phyloP scores from a whole-genome alignment of 2,329 filamentous ascomycete genomes.

The Myriosclerotinia scirpicola region DNA sequence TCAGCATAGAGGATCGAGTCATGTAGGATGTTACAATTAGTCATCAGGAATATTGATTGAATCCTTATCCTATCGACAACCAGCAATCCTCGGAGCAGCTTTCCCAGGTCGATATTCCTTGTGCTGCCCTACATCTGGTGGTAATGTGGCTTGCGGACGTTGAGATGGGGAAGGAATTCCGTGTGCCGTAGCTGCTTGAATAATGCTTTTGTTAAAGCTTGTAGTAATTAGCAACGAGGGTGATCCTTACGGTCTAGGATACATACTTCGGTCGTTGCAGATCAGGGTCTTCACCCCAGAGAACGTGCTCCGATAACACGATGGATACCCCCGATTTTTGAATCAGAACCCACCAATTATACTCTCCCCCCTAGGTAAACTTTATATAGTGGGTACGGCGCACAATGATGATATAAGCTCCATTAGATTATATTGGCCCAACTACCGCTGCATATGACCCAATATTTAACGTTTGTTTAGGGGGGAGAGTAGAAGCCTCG shows the following conservation, averaged over 20 bases:
- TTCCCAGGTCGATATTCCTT: constrained; percentile 4
- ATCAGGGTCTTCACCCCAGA: constrained; percentile 6
- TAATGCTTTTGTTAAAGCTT: not conserved
- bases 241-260: not conserved
- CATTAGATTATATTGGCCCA: too few species aligned
- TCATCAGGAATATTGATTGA: not conserved
- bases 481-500: too few species aligned
- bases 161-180: constrained; percentile 1
- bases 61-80: not conserved
- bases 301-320: not conserved
- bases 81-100: not conserved
- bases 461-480: too few species aligned
- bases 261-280: not conserved
- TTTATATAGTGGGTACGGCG: too few species aligned
- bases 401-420: too few species aligned
- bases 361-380: too few species aligned
- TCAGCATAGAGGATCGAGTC: not conserved
- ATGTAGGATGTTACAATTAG: not conserved
- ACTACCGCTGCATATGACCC: too few species aligned
- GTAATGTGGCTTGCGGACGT: constrained; percentile 9
- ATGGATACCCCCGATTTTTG: not conserved
- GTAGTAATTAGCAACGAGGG: not conserved
- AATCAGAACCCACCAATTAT: not conserved
- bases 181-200: not conserved
- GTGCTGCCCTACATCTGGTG: constrained; percentile 15